Percentiles rank a stretch among this genome's conserved stretches.
phyloP scores from a whole-genome alignment of 148 eudicot genomes.

The Selenicereus undatus region DNA sequence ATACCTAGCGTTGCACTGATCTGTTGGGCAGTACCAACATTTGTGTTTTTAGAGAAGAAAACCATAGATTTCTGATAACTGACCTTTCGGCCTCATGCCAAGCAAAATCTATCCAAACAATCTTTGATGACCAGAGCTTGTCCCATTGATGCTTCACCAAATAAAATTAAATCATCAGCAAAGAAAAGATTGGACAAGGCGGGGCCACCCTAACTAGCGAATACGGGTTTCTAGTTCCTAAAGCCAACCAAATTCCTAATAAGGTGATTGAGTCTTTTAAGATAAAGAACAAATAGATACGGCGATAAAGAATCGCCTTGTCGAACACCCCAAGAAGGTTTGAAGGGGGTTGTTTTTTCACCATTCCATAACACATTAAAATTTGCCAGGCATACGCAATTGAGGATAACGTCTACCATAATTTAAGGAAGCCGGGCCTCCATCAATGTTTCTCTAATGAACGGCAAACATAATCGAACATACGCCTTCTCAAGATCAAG shows the following conservation, averaged over 20 bases:
- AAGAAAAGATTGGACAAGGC: neutral
- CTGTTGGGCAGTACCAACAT: too few relatives aligned
- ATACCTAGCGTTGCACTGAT: too few relatives aligned
- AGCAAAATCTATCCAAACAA: neutral
- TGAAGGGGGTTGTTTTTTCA: too few relatives aligned
- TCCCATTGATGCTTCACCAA: neutral
- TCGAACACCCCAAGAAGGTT: too few relatives aligned
- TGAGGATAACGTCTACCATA: neutral
- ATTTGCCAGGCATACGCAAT: neutral
- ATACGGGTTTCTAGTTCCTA: too few relatives aligned
- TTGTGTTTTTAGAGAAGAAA: neutral
- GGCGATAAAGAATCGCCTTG: too few relatives aligned
- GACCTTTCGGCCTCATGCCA: neutral
- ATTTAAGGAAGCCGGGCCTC: neutral
- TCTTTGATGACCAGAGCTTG: neutral
- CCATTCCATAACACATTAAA: too few relatives aligned
- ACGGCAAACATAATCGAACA: too few relatives aligned
- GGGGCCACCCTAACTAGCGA: too few relatives aligned
- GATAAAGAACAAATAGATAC: too few relatives aligned
- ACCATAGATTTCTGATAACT: neutral
- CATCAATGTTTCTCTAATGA: neutral
- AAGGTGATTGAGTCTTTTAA: neutral
- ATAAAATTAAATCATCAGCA: neutral
- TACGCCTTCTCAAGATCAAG: too few relatives aligned
- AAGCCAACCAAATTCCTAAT: neutral